A percentile compares a stretch with the other conserved stretches of the same genome.
Conservation (phyloP, 345 rosid genomes). For the Eucalyptus sp. region DNA sequence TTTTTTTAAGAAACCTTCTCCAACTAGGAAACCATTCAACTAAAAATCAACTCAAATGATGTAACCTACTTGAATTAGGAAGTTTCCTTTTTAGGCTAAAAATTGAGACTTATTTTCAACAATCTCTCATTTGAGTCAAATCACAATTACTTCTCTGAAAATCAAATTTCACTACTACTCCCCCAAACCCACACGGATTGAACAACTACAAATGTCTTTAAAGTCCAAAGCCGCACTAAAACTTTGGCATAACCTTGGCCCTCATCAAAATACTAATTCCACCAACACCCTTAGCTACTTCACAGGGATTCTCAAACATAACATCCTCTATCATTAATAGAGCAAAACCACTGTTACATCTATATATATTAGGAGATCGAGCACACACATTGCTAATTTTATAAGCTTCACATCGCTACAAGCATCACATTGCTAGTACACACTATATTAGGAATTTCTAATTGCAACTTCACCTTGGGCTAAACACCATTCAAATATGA, state of each 20-base stretch:
- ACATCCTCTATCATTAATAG: no score
- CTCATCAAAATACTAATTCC: neutral
- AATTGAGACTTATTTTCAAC: no score
- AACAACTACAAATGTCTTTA: no score
- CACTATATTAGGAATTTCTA: neutral
- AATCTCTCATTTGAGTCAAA: neutral
- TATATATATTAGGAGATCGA: neutral
- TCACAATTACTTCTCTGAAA: neutral
- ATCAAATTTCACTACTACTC: no score
- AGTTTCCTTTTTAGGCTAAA: neutral
- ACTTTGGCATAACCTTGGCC: neutral
- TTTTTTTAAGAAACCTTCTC: neutral
- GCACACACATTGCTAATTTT: no score
- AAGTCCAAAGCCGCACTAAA: neutral
- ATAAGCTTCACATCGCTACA: neutral
- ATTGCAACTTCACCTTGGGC: no score
- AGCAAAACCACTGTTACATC: neutral
- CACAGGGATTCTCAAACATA: neutral
- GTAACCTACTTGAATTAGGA: neutral
- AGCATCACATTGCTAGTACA: neutral
- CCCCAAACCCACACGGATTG: no score
- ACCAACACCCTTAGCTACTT: no score
- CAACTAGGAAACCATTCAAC: neutral
- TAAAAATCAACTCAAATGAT: neutral
- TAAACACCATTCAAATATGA: no score